Evolutionary conservation across 2,329 filamentous ascomycete genomes (phyloP), one percentile per base, ranked within the genome.

Genomic region (Exutisphaerella laricina): DNA sequence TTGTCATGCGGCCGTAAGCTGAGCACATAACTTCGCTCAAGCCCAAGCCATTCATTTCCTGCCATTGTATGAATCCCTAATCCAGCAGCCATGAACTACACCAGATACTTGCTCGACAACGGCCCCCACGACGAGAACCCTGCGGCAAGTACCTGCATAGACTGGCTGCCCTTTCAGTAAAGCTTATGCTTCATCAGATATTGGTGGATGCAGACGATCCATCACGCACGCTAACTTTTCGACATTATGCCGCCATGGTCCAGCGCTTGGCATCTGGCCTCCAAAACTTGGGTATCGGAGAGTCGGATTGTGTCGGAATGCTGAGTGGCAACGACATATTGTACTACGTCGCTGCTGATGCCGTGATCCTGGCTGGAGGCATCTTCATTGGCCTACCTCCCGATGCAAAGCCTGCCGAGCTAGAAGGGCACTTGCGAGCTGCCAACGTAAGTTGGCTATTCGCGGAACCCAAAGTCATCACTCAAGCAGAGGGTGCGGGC

Each of bases 271-370:
- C 41, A 4, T 22, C 38, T 14, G 48, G 45, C 16, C 32, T 51
- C 5, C 30, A 29, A 22, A 13, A 20, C 3, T 14, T 28, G 7
- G 39, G 42, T 3, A 13, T 51, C 7, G 5, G 26, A 8, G 14
- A 38, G 6, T 31, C 33, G 5, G 48, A 51, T 10, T 43, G 45
- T 16, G 42, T 48, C n/a, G 41, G 30, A 8, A 22, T 51, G 3
- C 25, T 48, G 22, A 43, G 36, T 18, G 35, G 32, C 3, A 43
- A 46, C 26, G 45, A 51, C 22, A 43, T 51, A 16, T 46, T 36
- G 32, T 43, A 43, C 29, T 32, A 35, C 14, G 21, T 40, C 7
- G 17, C 48, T 4, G 45, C 45, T 10, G 39, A 51, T 17, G 48
- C 32, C 14, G 35, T 51, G 14, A 23, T 41, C 10, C 45, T 45